Evolutionary conservation across 495 filamentous ascomycete species (phyloP), one percentile per base, ranked within the genome.

Genomic region (Filosporella fistucella): DNA sequence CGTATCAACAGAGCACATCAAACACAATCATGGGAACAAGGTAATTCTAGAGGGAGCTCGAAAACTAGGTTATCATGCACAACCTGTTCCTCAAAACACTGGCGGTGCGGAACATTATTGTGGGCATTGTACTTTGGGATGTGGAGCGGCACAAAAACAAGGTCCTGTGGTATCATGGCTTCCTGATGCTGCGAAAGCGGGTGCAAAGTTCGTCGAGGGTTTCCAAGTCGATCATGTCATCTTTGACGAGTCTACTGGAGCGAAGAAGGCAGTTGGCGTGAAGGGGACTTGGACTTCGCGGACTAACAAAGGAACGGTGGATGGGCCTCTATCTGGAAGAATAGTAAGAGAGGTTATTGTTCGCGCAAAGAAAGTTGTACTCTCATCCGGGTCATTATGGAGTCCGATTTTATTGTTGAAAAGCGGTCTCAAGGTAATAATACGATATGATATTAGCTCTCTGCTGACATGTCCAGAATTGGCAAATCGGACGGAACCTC

Each of bases 401-500:
- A 86, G 80, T 45, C 91, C 91, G 3, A 61, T 93, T 1, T 59
- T 97, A 5, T 68, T 96, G 32, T 65, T 81, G 53, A 84, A 82
- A 23, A 91, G 86, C 47, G 86, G 89, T 18, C 45, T 80, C 14
- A 71, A 68, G 45, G 64, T 55, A 24, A 16, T 41, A 5, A 13
- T 21, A 33, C 33, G 11, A 16, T 9, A 1, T 47, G 23, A 36
- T 2, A 23, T 8, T 32, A 17, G 20, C 8, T 21, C 39, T 26
- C n/a, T 12, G 14, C 53, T 67, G 24, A 65, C 44, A 40, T 30
- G 4, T 32, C 55, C 75, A 83, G 67, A 95, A 95, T 49, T 69
- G 68, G 3, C 84, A 95, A 36, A 86, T 97, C 52, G 91, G 91
- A n/a, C 78, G 74, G 14, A 85, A 95, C 57, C 80, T 97, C 4